Percentiles rank a stretch among this genome's conserved stretches.
Evolutionary conservation across 176 grass and related monocot genomes (phyloP).

Genomic region (Tillandsia leiboldiana): DNA sequence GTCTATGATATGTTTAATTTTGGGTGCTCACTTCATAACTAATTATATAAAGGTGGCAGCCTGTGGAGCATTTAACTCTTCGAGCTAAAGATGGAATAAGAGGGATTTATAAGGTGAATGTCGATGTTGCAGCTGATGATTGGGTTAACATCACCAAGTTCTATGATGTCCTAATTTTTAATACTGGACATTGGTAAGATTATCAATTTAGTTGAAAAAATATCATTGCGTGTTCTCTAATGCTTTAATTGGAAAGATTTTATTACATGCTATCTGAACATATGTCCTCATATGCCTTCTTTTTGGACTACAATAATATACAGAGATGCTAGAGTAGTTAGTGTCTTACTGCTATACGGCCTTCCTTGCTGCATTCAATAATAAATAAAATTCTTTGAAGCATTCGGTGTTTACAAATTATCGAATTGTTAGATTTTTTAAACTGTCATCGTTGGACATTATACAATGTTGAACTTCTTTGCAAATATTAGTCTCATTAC

Average conservation of each 20-base stretch:
- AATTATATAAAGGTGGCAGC: slow-evolving; percentile 85
- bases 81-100: slow-evolving; percentile 42
- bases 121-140: slow-evolving; percentile 66
- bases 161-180: slow-evolving; percentile 86
- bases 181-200: slow-evolving; percentile 93
- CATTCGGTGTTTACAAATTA: background rate
- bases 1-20: slow-evolving; percentile 6
- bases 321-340: background rate
- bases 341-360: too few species aligned
- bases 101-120: slow-evolving; percentile 60
- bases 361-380: too few species aligned
- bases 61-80: slow-evolving; percentile 35
- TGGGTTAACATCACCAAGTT: slow-evolving; percentile 70
- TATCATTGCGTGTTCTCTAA: background rate
- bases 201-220: background rate
- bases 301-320: background rate
- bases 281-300: background rate
- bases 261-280: background rate
- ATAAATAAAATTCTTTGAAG: background rate
- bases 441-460: background rate
- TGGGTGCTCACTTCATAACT: slow-evolving; percentile 37
- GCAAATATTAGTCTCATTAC: background rate
- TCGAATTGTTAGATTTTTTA: background rate
- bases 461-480: too few species aligned
- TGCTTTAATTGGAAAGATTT: background rate